Percentiles rank a stretch among this genome's conserved stretches.
Evolutionary conservation across 2,329 filamentous ascomycete genomes (phyloP).

Genomic region (Aureobasidium sp.): DNA sequence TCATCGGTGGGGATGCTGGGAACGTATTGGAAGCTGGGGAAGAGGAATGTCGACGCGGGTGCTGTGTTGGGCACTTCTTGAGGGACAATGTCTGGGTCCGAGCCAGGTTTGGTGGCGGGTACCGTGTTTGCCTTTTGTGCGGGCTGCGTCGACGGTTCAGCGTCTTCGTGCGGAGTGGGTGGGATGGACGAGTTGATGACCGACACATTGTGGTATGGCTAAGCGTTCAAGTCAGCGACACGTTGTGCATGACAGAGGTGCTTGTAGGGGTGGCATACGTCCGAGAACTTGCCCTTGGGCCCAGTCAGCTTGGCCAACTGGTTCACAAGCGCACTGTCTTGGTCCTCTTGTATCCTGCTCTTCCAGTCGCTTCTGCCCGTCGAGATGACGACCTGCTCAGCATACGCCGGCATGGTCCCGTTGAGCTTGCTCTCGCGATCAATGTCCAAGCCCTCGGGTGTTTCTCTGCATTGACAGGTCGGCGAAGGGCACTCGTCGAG

Average conservation of each 20-base stretch:
- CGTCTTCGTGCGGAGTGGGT: constrained; percentile 33
- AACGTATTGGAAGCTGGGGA: constrained; percentile 77
- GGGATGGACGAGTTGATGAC: constrained; percentile 68
- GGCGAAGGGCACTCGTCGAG: constrained; percentile 59
- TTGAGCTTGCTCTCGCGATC: constrained; percentile 62
- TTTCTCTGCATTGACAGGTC: constrained; percentile 65
- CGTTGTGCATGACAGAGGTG: neutral
- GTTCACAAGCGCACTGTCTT: constrained; percentile 50
- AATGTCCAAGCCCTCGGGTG: constrained; percentile 59
- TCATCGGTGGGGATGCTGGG: constrained; percentile 58
- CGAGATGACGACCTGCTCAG: constrained; percentile 74
- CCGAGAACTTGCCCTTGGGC: constrained; percentile 34
- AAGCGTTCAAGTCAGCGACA: constrained; percentile 16
- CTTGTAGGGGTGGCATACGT: constrained; percentile 30
- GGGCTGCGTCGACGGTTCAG: constrained; percentile 17
- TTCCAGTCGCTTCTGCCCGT: constrained; percentile 75
- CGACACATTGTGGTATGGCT: constrained; percentile 79
- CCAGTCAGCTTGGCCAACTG: constrained; percentile 53
- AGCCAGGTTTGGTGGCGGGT: constrained; percentile 18
- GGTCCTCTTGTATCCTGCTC: constrained; percentile 76
- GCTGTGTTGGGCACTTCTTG: constrained; percentile 34
- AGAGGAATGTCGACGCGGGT: constrained; percentile 59
- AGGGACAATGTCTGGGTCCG: constrained; percentile 25
- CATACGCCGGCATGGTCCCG: constrained; percentile 68
- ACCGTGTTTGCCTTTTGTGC: constrained; percentile 5